Base-by-base conservation (phyloP, 2,329 filamentous ascomycete genomes). In the Trichoderma atroviride region DNA sequence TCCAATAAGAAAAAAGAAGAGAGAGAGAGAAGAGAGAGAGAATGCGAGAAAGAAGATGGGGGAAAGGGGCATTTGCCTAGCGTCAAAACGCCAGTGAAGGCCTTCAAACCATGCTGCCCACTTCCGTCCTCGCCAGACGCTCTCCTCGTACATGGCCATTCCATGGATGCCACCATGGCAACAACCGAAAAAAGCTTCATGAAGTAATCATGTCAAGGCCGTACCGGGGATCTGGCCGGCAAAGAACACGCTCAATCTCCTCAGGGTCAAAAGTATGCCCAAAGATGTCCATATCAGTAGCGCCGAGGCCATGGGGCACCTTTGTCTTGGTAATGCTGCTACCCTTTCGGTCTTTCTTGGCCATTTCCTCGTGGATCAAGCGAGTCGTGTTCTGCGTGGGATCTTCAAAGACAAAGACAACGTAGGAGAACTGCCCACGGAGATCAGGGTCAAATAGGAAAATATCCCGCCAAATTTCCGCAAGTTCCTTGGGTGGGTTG, bases 321-420 rank as follows among this genome's bases (percentile, higher is more conserved):
- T 79, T 81, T 68, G 78, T 77, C 65, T 77, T 79, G 40, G 75
- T 76, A 71, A 73, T 72, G 58, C 73, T 75, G 72, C 74, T 74
- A 58, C 74, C 76, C 71, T 77, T 79, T 71, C 78, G 80, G 69
- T 78, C 77, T 68, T 87, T 88, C 74, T 87, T 88, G 67, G 80
- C 80, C 60, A 88, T 83, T 68, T 88, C 86, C 57, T 88, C 85
- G 29, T 83, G 78, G 70, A 89, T 86, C 71, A 85, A 75, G 64
- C 81, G 81, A n/a, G 81, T 78, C 0, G 86, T 88, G 78, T 83
- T 87, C 75, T 87, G 84, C 59, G 77, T 75, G 4, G 81, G 78
- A 69, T 89, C 86, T 72, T 90, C 88, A 72, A 91, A 90, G 14
- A 88, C 86, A 75, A 91, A 91, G 6, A 88, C 83, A 37, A 90